These are phyloP conservation scores for Aspergillus uvarum DNA, from an alignment of 2,329 filamentous ascomycete genomes.

Conservation along the genomic window DNA sequence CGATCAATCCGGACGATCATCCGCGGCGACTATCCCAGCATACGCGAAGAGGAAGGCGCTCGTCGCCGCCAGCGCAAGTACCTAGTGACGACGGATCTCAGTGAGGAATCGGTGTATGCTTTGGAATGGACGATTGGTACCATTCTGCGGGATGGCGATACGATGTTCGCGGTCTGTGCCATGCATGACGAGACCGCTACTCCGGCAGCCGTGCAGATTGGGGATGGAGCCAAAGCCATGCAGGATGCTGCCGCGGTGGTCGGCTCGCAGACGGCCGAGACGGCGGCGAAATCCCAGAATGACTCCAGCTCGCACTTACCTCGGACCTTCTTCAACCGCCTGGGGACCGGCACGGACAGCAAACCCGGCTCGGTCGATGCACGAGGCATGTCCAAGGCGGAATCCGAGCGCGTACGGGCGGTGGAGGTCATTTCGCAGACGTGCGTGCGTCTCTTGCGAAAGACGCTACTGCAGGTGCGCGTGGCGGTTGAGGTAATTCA, in stretches of 20 bases:
- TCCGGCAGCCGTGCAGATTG: conserved; percentile 53
- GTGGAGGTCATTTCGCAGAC: conserved; percentile 81
- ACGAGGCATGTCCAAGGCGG: conserved; percentile 59
- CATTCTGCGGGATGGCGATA: conserved; percentile 89
- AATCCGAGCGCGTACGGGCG: conserved; percentile 77
- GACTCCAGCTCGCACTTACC: conserved; percentile 31
- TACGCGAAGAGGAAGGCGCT: conserved; percentile 75
- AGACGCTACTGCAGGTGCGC: conserved; percentile 87
- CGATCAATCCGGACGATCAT: conserved; percentile 87
- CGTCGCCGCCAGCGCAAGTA: conserved; percentile 82
- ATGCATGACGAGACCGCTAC: conserved; percentile 73
- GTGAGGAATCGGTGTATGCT: conserved; percentile 90
- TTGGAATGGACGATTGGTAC: conserved; percentile 98
- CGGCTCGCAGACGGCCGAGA: conserved; percentile 58
- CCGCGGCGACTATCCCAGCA: conserved; percentile 73
- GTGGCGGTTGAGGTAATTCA: conserved; percentile 96
- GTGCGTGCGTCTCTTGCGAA: conserved; percentile 80
- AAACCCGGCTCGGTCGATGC: conserved; percentile 47
- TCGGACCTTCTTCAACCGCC: conserved; percentile 34
- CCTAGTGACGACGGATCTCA: conserved; percentile 91
- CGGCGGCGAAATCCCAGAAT: conserved; percentile 41
- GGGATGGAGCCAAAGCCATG: conserved; percentile 72
- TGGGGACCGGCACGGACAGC: conserved; percentile 41
- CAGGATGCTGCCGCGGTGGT: conserved; percentile 73
- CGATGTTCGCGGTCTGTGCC: conserved; percentile 87